These are phyloP conservation scores for Nephromyces sp. DNA, from an alignment of 169 alveolate genomes.

Conservation along the genomic window DNA sequence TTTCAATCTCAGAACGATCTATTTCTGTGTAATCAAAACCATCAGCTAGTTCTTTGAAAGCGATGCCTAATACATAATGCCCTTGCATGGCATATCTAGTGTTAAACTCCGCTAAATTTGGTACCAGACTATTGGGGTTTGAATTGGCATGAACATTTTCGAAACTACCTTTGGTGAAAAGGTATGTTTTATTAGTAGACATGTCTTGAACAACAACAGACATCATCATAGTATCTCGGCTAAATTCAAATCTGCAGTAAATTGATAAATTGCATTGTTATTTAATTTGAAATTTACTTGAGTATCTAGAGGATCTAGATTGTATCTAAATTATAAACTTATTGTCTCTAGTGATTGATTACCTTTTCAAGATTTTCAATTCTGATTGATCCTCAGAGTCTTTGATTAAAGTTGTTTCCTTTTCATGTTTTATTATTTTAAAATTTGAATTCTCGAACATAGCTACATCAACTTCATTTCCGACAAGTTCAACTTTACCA, in stretches of 20 bases:
- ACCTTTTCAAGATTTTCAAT: no score
- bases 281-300: no score
- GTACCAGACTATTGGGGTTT: neutral
- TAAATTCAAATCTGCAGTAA: constrained; percentile 3
- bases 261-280: no score
- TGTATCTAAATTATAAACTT: no score
- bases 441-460: neutral
- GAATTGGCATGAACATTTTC: neutral
- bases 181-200: neutral
- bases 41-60: neutral
- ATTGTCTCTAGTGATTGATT: no score
- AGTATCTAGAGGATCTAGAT: no score
- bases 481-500: neutral
- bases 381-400: no score
- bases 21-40: neutral
- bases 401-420: no score
- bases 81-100: neutral
- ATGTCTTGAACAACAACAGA: neutral
- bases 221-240: neutral
- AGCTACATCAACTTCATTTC: neutral
- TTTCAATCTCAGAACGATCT: constrained; percentile 9
- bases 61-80: neutral
- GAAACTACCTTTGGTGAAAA: constrained; percentile 14
- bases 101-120: neutral
- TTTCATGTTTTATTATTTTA: no score